These are phyloP conservation scores for Centaurea solstitialis DNA, from an alignment of 129 eudicot genomes.

Conservation along the genomic window DNA sequence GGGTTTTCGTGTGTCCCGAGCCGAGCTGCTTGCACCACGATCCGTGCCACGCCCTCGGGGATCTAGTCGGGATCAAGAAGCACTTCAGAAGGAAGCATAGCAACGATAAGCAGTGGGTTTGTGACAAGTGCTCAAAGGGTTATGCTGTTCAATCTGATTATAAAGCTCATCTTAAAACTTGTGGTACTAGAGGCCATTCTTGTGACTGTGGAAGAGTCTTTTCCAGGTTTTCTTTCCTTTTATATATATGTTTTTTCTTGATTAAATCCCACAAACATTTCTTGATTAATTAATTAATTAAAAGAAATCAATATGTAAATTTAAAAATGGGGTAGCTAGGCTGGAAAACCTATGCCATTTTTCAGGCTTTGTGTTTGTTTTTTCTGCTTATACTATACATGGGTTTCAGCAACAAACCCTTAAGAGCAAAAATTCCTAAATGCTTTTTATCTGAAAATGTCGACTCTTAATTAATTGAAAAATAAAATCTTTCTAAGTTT, in stretches of 20 bases:
- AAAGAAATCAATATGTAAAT: not conserved
- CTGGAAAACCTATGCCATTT: slow-evolving; percentile 23
- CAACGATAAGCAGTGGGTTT: slow-evolving; percentile 77
- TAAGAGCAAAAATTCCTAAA: slow-evolving; percentile 36
- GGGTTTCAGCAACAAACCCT: slow-evolving; percentile 30
- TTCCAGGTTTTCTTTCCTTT: slow-evolving; percentile 50
- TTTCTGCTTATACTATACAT: slow-evolving; percentile 25
- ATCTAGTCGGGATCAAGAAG: slow-evolving; percentile 77
- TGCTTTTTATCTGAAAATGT: slow-evolving; percentile 16
- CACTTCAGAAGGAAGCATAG: slow-evolving; percentile 74
- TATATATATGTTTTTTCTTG: not conserved
- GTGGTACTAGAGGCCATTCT: slow-evolving; percentile 87
- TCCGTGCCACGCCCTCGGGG: slow-evolving; percentile 79
- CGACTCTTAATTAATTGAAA: slow-evolving; percentile 12
- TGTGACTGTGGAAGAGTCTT: slow-evolving; percentile 87
- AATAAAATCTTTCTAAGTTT: slow-evolving; percentile 11
- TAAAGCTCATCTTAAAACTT: slow-evolving; percentile 79
- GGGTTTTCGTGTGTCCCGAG: slow-evolving; percentile 84
- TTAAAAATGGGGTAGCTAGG: not conserved
- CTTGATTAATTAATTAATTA: not conserved
- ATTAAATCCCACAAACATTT: not conserved
- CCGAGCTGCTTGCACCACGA: slow-evolving; percentile 78
- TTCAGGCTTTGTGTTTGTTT: slow-evolving; percentile 28
- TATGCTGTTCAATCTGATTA: slow-evolving; percentile 88
- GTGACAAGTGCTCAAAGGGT: slow-evolving; percentile 70